Evolutionary conservation across 768 basidiomycete species (phyloP), one percentile per base, ranked within the genome.

Genomic region (Sarcomyxa edulis): DNA sequence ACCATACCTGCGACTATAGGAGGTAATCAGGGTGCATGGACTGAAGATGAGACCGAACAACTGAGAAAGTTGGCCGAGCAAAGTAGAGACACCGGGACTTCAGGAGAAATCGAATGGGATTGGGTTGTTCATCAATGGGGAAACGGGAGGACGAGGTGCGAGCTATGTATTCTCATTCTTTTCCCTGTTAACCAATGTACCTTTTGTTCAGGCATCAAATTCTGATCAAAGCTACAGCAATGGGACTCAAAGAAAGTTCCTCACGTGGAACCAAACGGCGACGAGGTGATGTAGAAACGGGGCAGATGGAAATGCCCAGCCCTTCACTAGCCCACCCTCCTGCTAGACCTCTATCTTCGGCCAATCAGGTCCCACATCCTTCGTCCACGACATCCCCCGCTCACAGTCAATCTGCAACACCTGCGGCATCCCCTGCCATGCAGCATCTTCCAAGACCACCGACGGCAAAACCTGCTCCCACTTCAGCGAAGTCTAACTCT

Each of bases 41-140:
- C 82, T 3, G 81, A 86, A 6, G 84, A 83, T 42, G 88, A 91
- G 53, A 75, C 73, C 0, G 82, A 84, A 45, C 69, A 75, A 27
- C 53, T 91, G 42, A 81, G 71, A 55, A 75, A 69, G 37, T 52
- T 90, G 15, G 78, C 82, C 0, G 87, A 88, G 45, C 76, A 85
- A 37, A 79, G 78, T 52, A 72, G 72, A 40, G 57, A 64, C 35
- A 56, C 55, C 21, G 65, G 52, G 11, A 54, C 67, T 4, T 66
- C 69, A 37, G 75, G 77, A 9, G 81, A 83, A 42, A 79, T 83
- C 27, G 82, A 84, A 35, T 91, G 87, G 87, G 87, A 89, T 55
- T 76, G 79, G 64, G 71, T 90, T 16, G 76, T 81, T 35, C 66
- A 66, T 34, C 74, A 83, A 49, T 89, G 84, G 78, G 87, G 87